Evolutionary conservation across 768 basidiomycete genomes (phyloP).

Genomic region (Hericium coralloides): DNA sequence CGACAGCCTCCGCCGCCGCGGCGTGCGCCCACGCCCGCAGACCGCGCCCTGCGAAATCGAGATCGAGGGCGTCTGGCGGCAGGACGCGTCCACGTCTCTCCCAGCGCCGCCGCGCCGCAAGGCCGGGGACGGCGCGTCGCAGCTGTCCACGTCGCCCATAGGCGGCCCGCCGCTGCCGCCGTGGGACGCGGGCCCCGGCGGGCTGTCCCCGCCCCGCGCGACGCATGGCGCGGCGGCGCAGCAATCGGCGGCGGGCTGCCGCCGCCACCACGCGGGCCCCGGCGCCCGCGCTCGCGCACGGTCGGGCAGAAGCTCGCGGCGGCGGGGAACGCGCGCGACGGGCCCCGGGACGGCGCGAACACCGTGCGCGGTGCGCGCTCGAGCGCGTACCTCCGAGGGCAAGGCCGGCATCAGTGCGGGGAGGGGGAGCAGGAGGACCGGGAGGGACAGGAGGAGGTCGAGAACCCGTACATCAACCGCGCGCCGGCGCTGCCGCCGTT

Average conservation of each 20-base stretch:
- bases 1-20: constrained; percentile 7
- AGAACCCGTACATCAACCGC: constrained; percentile 30
- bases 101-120: too few relatives aligned
- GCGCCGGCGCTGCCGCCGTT: constrained; percentile 20
- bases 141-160: not conserved
- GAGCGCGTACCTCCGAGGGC: not conserved
- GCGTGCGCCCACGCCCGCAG: too few relatives aligned
- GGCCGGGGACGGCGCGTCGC: too few relatives aligned
- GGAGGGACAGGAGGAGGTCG: not conserved
- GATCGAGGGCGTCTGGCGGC: not conserved
- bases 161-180: too few relatives aligned
- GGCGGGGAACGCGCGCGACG: not conserved
- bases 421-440: not conserved
- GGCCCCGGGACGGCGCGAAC: not conserved
- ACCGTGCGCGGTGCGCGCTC: not conserved
- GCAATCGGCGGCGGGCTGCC: not conserved
- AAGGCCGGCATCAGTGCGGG: too few relatives aligned
- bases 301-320: not conserved
- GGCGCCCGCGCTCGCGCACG: not conserved
- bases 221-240: not conserved
- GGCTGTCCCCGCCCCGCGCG: not conserved
- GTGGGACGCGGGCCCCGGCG: too few relatives aligned
- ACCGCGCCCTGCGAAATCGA: not conserved
- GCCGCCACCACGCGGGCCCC: not conserved
- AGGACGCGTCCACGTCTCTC: too few relatives aligned